Conservation (phyloP, 2,329 filamentous ascomycete genomes). For the Exophiala mesophila region DNA sequence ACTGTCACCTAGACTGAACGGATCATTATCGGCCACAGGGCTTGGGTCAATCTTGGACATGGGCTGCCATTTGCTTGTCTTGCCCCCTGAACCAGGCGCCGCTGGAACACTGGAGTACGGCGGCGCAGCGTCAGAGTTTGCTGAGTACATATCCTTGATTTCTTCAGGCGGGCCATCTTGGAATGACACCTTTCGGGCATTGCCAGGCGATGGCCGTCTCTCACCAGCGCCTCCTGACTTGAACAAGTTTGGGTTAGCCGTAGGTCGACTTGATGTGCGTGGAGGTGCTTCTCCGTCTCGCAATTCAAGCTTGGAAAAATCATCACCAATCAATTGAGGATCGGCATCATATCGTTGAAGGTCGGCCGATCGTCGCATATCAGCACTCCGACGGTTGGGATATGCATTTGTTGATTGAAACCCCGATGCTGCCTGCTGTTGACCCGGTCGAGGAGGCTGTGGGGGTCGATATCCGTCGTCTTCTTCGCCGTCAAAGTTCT, state of each 20-base stretch:
- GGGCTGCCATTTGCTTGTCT: slow-evolving; percentile 95
- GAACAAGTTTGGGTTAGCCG: slow-evolving; percentile 75
- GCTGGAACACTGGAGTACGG: slow-evolving; percentile 47
- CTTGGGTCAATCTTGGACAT: slow-evolving; percentile 78
- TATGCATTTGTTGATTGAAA: slow-evolving; percentile 25
- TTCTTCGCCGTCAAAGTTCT: slow-evolving; percentile 83
- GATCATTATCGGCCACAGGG: slow-evolving; percentile 85
- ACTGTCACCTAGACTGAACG: slow-evolving; percentile 92
- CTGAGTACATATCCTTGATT: slow-evolving; percentile 68
- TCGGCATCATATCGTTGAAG: slow-evolving; percentile 93
- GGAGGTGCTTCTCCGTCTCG: slow-evolving; percentile 57
- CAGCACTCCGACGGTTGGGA: slow-evolving; percentile 52
- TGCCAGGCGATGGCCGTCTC: slow-evolving; percentile 43
- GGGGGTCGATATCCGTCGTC: slow-evolving; percentile 51
- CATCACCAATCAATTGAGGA: slow-evolving; percentile 80
- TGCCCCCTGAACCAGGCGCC: slow-evolving; percentile 44
- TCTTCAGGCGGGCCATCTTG: slow-evolving; percentile 68
- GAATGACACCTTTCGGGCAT: slow-evolving; percentile 51
- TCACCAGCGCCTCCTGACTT: slow-evolving; percentile 41
- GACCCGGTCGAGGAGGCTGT: slow-evolving; percentile 33
- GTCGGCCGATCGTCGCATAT: slow-evolving; percentile 72
- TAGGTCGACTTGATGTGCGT: slow-evolving; percentile 57
- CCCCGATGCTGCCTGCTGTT: slow-evolving; percentile 32
- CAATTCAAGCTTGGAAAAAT: slow-evolving; percentile 67
- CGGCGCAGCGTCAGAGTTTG: slow-evolving; percentile 49